Evolutionary conservation across 495 filamentous ascomycete genomes (phyloP).

Genomic region (Lepidopterella palustris): DNA sequence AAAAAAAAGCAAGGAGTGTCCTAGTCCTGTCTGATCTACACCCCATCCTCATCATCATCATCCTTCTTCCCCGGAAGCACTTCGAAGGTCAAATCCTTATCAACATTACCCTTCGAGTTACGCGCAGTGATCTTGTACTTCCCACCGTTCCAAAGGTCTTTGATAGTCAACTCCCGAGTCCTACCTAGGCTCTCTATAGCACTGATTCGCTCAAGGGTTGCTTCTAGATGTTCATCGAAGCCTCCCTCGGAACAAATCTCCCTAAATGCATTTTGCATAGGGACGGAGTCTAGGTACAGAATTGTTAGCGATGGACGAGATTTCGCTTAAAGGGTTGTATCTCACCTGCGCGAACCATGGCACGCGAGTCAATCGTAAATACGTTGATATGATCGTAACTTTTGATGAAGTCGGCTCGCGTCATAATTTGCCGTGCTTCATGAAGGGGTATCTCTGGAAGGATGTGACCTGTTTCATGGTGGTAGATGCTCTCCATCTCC

Average conservation of each 20-base stretch:
- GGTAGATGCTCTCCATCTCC: slow-evolving; percentile 57
- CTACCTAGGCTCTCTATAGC: slow-evolving; percentile 90
- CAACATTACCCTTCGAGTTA: slow-evolving; percentile 44
- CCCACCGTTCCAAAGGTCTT: slow-evolving; percentile 68
- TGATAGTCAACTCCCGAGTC: slow-evolving; percentile 86
- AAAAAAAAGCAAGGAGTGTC: no score
- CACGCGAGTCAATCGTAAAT: slow-evolving; percentile 85
- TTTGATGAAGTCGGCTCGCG: slow-evolving; percentile 88
- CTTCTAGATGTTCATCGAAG: slow-evolving; percentile 76
- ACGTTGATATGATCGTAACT: slow-evolving; percentile 88
- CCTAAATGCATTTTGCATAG: slow-evolving; percentile 89
- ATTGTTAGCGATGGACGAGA: no score
- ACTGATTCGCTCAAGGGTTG: slow-evolving; percentile 72
- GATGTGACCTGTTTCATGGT: slow-evolving; percentile 61
- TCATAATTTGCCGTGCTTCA: slow-evolving; percentile 86
- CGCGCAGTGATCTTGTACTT: slow-evolving; percentile 64
- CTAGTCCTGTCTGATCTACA: no score
- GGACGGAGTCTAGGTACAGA: slow-evolving; percentile 58
- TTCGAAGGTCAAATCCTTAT: slow-evolving; percentile 35
- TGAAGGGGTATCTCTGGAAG: slow-evolving; percentile 79
- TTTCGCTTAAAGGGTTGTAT: no score
- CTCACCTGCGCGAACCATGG: slow-evolving; percentile 69
- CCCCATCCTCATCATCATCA: slow-evolving; percentile 15
- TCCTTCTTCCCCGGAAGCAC: slow-evolving; percentile 28
- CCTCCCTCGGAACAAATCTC: slow-evolving; percentile 65